phyloP scores from a whole-genome alignment of 225 moss, liverwort and hornwort genomes.

The Bryoerythrophyllum caledonicum region DNA sequence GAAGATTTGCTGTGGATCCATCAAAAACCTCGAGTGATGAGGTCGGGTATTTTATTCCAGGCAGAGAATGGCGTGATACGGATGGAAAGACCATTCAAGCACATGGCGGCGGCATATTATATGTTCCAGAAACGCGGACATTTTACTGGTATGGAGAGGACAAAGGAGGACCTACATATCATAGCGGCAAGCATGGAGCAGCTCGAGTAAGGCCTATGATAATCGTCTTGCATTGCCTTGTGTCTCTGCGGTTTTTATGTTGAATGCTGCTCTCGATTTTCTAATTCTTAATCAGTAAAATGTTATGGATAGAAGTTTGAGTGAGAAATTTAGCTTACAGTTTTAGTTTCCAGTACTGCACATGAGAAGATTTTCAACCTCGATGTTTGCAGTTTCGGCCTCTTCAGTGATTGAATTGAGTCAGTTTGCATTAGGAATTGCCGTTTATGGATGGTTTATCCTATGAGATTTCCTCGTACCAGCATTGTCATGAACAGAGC shows the following conservation, averaged over 20 bases:
- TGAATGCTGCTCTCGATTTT: conserved; percentile 19
- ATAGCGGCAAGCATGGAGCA: conserved; percentile 60
- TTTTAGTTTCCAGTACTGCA: not conserved
- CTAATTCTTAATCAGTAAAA: not conserved
- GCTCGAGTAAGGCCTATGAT: conserved; percentile 62
- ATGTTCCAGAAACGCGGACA: conserved; percentile 68
- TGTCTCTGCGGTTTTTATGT: conserved; percentile 12
- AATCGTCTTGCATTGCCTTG: not conserved
- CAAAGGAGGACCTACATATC: conserved; percentile 84
- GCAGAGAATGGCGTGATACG: conserved; percentile 84
- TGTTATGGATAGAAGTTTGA: not conserved
- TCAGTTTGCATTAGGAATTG: conserved; percentile 9
- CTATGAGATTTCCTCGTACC: conserved; percentile 13
- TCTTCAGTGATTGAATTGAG: conserved; percentile 6
- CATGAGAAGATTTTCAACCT: conserved; percentile 3
- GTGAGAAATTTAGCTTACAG: conserved; percentile 12
- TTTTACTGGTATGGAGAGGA: conserved; percentile 99
- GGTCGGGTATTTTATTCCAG: conserved; percentile 63
- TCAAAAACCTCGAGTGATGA: conserved; percentile 51
- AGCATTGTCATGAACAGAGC: conserved; percentile 3
- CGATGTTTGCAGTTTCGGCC: no score
- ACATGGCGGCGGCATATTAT: conserved; percentile 88
- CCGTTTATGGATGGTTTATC: not conserved
- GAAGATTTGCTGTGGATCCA: conserved; percentile 64
- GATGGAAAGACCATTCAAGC: conserved; percentile 90